phyloP scores from a whole-genome alignment of 179 eudicot species.

The Drosera spatulata region DNA sequence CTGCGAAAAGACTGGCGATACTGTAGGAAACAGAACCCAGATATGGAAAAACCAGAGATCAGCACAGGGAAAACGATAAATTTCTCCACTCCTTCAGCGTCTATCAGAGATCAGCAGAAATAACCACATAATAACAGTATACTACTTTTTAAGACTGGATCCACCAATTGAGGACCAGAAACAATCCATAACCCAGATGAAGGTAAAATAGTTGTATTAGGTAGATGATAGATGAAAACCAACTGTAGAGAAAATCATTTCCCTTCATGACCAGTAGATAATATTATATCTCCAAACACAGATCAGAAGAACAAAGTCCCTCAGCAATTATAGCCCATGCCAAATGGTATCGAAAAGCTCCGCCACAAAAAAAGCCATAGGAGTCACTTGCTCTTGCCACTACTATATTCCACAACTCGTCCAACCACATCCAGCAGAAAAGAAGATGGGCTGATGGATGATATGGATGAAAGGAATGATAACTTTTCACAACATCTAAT shows the following conservation, averaged over 20 bases:
- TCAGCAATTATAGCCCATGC: constrained; percentile 5
- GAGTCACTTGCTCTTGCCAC: constrained; percentile 13
- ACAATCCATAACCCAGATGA: constrained; percentile 26
- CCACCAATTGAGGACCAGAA: constrained; percentile 23
- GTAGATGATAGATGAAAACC: constrained; percentile 10
- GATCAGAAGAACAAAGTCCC: constrained; percentile 19
- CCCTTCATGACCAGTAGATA: constrained; percentile 20
- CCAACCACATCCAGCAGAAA: constrained; percentile 17
- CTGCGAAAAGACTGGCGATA: constrained; percentile 82
- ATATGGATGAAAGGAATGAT: constrained; percentile 7
- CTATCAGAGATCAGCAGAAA: constrained; percentile 33
- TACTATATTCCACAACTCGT: constrained; percentile 30
- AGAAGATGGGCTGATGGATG: constrained; percentile 7
- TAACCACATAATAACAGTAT: constrained; percentile 23
- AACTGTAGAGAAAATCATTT: constrained; percentile 31
- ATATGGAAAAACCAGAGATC: constrained; percentile 48
- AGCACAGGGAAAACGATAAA: constrained; percentile 40
- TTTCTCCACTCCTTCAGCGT: constrained; percentile 33
- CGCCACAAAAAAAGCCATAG: background rate
- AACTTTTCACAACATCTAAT: background rate
- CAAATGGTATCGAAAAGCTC: too few species aligned
- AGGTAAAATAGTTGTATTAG: constrained; percentile 12
- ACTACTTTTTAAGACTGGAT: constrained; percentile 27
- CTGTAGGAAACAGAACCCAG: constrained; percentile 38
- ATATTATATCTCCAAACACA: constrained; percentile 14